A percentile compares a stretch with the other conserved stretches of the same genome.
phyloP scores from a whole-genome alignment of 2,329 filamentous ascomycete species.

The Apiospora marii region DNA sequence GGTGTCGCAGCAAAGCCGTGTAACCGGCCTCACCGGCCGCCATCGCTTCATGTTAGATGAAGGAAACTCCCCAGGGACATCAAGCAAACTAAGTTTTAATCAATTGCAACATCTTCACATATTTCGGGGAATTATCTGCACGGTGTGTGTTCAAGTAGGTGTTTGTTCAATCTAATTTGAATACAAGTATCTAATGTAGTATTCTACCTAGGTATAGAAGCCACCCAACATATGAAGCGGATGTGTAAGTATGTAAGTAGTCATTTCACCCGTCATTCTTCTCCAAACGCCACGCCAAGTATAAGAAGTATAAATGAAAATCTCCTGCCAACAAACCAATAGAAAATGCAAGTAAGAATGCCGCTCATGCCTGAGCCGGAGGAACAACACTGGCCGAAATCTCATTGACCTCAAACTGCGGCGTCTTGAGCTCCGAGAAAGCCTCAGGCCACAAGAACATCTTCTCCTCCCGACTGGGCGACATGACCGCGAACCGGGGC shows the following conservation, averaged over 20 bases:
- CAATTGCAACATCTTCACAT: not conserved
- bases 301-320: not conserved
- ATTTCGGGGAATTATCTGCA: not conserved
- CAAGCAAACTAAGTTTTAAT: not conserved
- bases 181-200: not conserved
- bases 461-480: slow-evolving; percentile 64
- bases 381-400: slow-evolving; percentile 20
- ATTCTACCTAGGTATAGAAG: not conserved
- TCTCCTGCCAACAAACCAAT: slow-evolving; percentile 23
- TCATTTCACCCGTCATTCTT: not conserved
- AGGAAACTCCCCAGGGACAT: not conserved
- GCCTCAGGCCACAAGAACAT: slow-evolving; percentile 69
- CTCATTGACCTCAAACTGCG: slow-evolving; percentile 33
- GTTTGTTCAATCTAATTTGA: no score
- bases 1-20: slow-evolving; percentile 2
- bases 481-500: slow-evolving; percentile 41
- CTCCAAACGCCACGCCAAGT: slow-evolving; percentile 23
- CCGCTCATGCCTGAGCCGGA: slow-evolving; percentile 22
- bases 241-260: not conserved
- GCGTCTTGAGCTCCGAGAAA: slow-evolving; percentile 55
- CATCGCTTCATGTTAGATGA: not conserved
- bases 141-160: not conserved
- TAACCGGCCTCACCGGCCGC: not conserved
- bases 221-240: not conserved
- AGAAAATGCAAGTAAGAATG: not conserved